Conservation (phyloP, 2,329 filamentous ascomycete species). For the Tolypocladium cylindrosporum region DNA sequence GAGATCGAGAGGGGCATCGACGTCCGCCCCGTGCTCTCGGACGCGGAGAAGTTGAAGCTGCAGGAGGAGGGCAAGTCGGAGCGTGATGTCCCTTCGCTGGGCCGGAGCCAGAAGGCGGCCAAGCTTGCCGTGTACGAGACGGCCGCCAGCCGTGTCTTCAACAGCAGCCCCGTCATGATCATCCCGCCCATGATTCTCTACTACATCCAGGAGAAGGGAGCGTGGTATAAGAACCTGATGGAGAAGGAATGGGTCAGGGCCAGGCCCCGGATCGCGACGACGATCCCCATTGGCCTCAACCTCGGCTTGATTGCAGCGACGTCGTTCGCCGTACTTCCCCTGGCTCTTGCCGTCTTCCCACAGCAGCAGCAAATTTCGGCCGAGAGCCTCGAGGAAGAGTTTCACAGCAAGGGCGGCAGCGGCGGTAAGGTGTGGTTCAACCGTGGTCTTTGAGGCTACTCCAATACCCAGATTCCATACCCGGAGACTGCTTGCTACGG, state of each 20-base stretch:
- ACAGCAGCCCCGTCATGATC: conserved; percentile 95
- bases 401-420: conserved; percentile 69
- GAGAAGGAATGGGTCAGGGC: conserved; percentile 70
- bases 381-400: conserved; percentile 71
- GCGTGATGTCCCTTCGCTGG: conserved; percentile 59
- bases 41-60: conserved; percentile 52
- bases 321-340: conserved; percentile 76
- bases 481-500: neutral
- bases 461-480: neutral
- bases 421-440: conserved; percentile 91
- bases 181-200: conserved; percentile 82
- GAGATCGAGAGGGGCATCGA: conserved; percentile 92
- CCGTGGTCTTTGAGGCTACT: conserved; percentile 61
- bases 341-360: conserved; percentile 86
- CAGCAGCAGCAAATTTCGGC: conserved; percentile 77
- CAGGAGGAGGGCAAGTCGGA: conserved; percentile 49
- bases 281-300: conserved; percentile 65
- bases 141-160: conserved; percentile 81
- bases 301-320: conserved; percentile 78
- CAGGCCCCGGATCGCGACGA: conserved; percentile 53
- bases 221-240: conserved; percentile 27
- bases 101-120: conserved; percentile 81
- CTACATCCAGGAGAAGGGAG: conserved; percentile 53
- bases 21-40: conserved; percentile 72
- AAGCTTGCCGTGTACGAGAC: conserved; percentile 88